phyloP scores from a whole-genome alignment of 176 grass and related monocot genomes.

The maize (Zea mays) region Zm-B73-REFERENCE-NAM-5.0 NC_050098.1:149662001-149662500 shows the following conservation, averaged over 20 bases:
- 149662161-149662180: slow-evolving; percentile 44
- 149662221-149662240: slow-evolving; percentile 51
- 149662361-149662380: slow-evolving; percentile 49
- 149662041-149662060: slow-evolving; percentile 23
- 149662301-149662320: slow-evolving; percentile 94
- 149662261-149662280: slow-evolving; percentile 87
- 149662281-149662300: slow-evolving; percentile 79
- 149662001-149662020: background rate
- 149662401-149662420: slow-evolving; percentile 10
- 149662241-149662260: slow-evolving; percentile 88
- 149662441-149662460: no score
- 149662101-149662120: slow-evolving; percentile 10
- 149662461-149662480: no score
- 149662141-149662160: background rate
- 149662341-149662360: slow-evolving; percentile 90
- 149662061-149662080: background rate
- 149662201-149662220: background rate
- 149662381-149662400: background rate
- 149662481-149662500: background rate
- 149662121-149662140: background rate
- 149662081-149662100: slow-evolving; percentile 2
- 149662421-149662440: no score
- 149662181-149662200: background rate
- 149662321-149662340: slow-evolving; percentile 87
- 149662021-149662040: background rate